A percentile compares a stretch with the other conserved stretches of the same genome.
Conservation (phyloP, 495 filamentous ascomycete species). For the Aspergillus wentii region DNA sequence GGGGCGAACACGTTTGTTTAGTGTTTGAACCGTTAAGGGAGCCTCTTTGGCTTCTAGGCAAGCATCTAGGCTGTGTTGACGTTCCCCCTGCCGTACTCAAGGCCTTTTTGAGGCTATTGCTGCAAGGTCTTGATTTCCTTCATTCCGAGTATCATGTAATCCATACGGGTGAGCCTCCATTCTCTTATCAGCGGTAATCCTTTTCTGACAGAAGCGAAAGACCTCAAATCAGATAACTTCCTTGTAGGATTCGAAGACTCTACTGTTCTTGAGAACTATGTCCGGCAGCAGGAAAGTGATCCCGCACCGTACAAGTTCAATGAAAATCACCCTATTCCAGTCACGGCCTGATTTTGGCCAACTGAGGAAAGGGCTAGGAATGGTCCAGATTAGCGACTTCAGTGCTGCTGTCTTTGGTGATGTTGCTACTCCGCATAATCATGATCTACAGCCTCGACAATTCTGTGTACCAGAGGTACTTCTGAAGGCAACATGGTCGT, state of each 20-base stretch:
- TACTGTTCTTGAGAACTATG: slow-evolving; percentile 23
- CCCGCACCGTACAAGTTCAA: slow-evolving; percentile 19
- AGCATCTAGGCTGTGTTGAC: slow-evolving; percentile 14
- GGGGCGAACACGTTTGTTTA: slow-evolving; percentile 26
- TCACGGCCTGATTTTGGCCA: slow-evolving; percentile 28
- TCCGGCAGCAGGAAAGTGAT: slow-evolving; percentile 16
- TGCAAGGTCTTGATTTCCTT: slow-evolving; percentile 32
- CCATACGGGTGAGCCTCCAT: slow-evolving; percentile 25
- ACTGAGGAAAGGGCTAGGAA: slow-evolving; percentile 12
- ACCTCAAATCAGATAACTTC: slow-evolving; percentile 36
- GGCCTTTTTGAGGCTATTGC: slow-evolving; percentile 20
- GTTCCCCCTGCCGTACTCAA: slow-evolving; percentile 21
- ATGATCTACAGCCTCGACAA: slow-evolving; percentile 24
- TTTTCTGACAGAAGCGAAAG: slow-evolving; percentile 11
- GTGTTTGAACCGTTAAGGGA: slow-evolving; percentile 30
- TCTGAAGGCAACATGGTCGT: slow-evolving; percentile 27
- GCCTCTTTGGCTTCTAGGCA: slow-evolving; percentile 21
- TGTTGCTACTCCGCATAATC: slow-evolving; percentile 12
- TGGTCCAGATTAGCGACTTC: slow-evolving; percentile 31
- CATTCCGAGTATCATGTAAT: slow-evolving; percentile 32
- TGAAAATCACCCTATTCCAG: slow-evolving; percentile 17
- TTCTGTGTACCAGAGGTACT: slow-evolving; percentile 32
- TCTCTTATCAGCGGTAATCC: background rate
- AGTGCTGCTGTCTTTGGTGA: slow-evolving; percentile 25
- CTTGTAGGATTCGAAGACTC: slow-evolving; percentile 30